phyloP scores from a whole-genome alignment of 2,329 filamentous ascomycete genomes.

The Hypomyces rosellus region DNA sequence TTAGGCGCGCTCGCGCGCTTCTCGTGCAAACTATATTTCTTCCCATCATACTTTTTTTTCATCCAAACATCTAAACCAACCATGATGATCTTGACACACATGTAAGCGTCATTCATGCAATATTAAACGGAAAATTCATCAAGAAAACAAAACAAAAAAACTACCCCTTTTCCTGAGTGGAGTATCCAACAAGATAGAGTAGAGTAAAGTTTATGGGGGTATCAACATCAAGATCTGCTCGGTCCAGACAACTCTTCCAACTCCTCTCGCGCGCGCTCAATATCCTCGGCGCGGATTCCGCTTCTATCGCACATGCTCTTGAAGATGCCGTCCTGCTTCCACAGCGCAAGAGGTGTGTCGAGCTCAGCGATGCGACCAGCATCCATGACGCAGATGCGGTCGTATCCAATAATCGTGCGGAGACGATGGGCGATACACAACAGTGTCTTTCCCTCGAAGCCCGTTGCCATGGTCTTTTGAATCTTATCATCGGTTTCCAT shows the following conservation, averaged over 20 bases:
- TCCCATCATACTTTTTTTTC: too few relatives aligned
- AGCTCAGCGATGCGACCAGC: slow-evolving; percentile 81
- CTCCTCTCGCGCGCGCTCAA: slow-evolving; percentile 37
- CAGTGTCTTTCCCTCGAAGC: slow-evolving; percentile 80
- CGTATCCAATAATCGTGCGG: slow-evolving; percentile 88
- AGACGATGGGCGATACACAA: slow-evolving; percentile 90
- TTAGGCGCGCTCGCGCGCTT: too few relatives aligned
- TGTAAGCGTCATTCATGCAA: neutral
- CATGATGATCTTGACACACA: too few relatives aligned
- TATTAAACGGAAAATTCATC: neutral
- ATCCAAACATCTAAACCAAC: too few relatives aligned
- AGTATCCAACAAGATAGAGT: neutral
- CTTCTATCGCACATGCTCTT: slow-evolving; percentile 83
- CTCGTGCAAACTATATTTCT: too few relatives aligned
- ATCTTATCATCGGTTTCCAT: slow-evolving; percentile 97
- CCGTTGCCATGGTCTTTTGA: slow-evolving; percentile 77
- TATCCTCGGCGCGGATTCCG: slow-evolving; percentile 60
- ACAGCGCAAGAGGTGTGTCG: slow-evolving; percentile 68
- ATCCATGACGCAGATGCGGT: slow-evolving; percentile 97
- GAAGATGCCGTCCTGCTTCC: slow-evolving; percentile 72
- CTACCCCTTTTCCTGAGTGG: neutral
- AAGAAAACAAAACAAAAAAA: neutral
- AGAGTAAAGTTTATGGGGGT: neutral
- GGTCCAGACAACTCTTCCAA: slow-evolving; percentile 17
- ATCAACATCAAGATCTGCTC: neutral